Evolutionary conservation across 768 basidiomycete genomes (phyloP).

Genomic region (Lanmaoa pseudosensibilis): DNA sequence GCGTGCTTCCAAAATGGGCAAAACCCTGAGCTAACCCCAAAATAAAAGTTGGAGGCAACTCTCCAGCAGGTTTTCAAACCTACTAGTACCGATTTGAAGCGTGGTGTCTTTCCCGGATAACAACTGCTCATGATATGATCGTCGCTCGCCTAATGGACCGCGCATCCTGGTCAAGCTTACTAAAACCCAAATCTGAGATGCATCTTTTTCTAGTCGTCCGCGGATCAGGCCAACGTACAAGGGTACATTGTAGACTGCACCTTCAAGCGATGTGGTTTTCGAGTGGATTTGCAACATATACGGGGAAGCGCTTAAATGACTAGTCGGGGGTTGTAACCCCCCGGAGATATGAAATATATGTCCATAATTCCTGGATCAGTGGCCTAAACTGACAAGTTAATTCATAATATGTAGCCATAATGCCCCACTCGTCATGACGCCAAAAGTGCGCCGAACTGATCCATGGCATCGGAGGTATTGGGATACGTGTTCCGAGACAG

Average conservation of each 20-base stretch:
- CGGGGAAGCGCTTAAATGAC: neutral
- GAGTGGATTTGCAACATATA: constrained; percentile 11
- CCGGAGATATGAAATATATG: constrained; percentile 5
- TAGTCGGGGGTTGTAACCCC: neutral
- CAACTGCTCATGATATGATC: constrained; percentile 27
- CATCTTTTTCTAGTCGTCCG: constrained; percentile 24
- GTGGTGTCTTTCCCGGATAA: neutral
- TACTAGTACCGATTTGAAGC: neutral
- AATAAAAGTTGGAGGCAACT: too few relatives aligned
- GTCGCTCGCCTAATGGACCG: constrained; percentile 22
- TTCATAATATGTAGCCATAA: neutral
- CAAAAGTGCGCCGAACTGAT: constrained; percentile 1
- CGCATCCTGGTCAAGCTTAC: neutral
- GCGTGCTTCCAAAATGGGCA: too few relatives aligned
- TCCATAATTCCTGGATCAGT: neutral
- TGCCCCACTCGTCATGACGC: neutral
- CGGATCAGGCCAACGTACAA: constrained; percentile 24
- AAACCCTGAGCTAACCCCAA: too few relatives aligned
- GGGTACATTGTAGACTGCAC: constrained; percentile 6
- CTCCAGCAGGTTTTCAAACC: too few relatives aligned
- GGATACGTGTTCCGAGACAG: constrained; percentile 13
- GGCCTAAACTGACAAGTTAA: neutral
- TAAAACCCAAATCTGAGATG: constrained; percentile 20
- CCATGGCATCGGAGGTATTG: constrained; percentile 6
- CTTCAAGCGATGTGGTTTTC: neutral